Percentiles rank a stretch among this genome's conserved stretches.
These are phyloP conservation scores for Harringtonia aguacate DNA, from an alignment of 2,329 filamentous ascomycete genomes.

Conservation along the genomic window DNA sequence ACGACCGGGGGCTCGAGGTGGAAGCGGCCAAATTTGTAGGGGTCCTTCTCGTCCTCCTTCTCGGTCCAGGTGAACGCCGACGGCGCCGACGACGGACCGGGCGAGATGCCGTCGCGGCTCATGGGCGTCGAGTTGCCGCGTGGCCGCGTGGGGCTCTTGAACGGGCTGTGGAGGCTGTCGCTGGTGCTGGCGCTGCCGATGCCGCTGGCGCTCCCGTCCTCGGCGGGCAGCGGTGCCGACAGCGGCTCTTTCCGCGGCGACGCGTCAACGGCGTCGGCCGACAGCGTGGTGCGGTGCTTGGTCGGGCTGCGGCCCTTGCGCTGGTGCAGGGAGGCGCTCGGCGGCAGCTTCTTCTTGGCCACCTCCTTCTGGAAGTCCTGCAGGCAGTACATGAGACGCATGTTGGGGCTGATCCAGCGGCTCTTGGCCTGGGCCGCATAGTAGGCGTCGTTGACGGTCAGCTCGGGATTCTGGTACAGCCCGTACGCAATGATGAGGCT, in stretches of 20 bases:
- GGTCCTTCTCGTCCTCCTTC: conserved; percentile 32
- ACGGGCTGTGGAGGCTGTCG: conserved; percentile 21
- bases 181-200: too few species aligned
- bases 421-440: conserved; percentile 71
- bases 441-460: conserved; percentile 76
- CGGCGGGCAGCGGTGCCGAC: conserved; percentile 48
- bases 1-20: conserved; percentile 17
- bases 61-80: conserved; percentile 50
- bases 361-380: conserved; percentile 68
- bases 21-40: conserved; percentile 28
- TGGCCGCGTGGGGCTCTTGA: conserved; percentile 32
- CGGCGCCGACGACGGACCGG: conserved; percentile 57
- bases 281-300: conserved; percentile 50
- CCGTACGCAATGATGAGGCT: conserved; percentile 82
- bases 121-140: conserved; percentile 44
- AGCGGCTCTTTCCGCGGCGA: conserved; percentile 44
- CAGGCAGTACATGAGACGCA: conserved; percentile 83
- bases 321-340: conserved; percentile 35
- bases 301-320: conserved; percentile 43
- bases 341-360: conserved; percentile 34
- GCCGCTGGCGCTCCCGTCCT: conserved; percentile 30
- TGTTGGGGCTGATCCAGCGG: conserved; percentile 83
- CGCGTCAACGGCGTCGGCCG: conserved; percentile 45
- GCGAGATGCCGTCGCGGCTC: conserved; percentile 36
- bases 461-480: conserved; percentile 63